These are phyloP conservation scores for Bacidia gigantensis DNA, from an alignment of 495 filamentous ascomycete species.

Conservation along the genomic window DNA sequence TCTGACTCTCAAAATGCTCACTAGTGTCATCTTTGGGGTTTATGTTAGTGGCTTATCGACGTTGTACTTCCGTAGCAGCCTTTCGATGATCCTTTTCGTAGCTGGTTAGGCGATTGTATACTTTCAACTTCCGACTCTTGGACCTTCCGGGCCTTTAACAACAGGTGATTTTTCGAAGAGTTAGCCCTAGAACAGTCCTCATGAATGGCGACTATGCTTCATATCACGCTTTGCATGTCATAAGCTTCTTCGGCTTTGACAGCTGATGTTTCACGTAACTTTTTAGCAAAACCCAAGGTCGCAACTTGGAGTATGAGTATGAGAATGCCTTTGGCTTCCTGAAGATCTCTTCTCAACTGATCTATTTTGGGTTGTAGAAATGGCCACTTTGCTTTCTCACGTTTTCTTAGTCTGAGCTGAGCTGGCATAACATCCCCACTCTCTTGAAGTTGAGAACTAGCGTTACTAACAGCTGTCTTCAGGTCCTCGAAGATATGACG, in stretches of 20 bases:
- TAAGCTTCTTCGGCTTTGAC: neutral
- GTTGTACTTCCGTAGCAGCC: too few species aligned
- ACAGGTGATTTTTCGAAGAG: neutral
- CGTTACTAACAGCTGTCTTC: conserved; percentile 2
- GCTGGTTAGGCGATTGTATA: too few species aligned
- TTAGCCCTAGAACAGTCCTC: neutral
- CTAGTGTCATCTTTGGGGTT: too few species aligned
- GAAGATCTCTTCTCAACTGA: conserved; percentile 8
- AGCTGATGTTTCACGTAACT: conserved; percentile 8
- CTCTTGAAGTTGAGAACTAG: conserved; percentile 7
- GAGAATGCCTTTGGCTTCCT: conserved; percentile 14
- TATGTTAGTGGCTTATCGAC: too few species aligned
- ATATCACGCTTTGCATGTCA: conserved; percentile 3
- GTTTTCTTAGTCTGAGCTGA: conserved; percentile 5
- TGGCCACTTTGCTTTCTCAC: conserved; percentile 11
- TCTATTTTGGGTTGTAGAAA: conserved; percentile 13
- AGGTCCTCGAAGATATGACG: conserved; percentile 9
- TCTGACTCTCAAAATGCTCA: too few species aligned
- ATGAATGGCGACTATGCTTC: conserved; percentile 6
- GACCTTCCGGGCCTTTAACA: too few species aligned
- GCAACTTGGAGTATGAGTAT: conserved; percentile 18
- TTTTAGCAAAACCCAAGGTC: conserved; percentile 11
- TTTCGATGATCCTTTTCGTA: too few species aligned
- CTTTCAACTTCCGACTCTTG: too few species aligned
- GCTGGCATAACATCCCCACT: neutral